phyloP scores from a whole-genome alignment of 1,284 basidiomycete genomes.

The Mycena citricolor region DNA sequence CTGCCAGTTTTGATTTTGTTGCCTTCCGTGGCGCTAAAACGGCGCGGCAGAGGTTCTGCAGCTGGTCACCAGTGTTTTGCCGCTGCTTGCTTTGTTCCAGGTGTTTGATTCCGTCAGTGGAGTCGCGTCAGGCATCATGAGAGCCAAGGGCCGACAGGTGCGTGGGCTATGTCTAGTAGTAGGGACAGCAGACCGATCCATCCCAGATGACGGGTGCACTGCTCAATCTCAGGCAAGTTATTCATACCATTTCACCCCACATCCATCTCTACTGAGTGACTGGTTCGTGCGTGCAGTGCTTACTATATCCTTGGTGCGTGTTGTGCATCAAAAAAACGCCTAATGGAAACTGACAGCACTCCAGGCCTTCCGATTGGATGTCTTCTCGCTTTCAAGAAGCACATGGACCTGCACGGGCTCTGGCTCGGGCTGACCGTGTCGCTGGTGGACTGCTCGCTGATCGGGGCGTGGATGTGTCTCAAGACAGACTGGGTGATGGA shows the following conservation, averaged over 20 bases:
- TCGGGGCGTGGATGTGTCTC: conserved; percentile 52
- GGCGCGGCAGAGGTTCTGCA: conserved; percentile 53
- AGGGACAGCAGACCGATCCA: neutral
- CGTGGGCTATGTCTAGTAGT: too few species aligned
- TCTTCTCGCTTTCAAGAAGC: conserved; percentile 57
- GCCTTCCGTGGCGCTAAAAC: conserved; percentile 23
- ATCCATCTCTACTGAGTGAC: conserved; percentile 6
- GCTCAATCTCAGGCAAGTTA: conserved; percentile 56
- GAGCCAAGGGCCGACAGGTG: conserved; percentile 75
- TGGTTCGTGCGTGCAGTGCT: conserved; percentile 45
- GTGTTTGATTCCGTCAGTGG: conserved; percentile 73
- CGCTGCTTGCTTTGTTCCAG: conserved; percentile 79
- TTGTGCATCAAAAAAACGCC: conserved; percentile 2
- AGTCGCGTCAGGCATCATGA: conserved; percentile 73
- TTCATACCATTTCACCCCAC: neutral
- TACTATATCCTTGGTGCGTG: conserved; percentile 67
- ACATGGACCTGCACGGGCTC: conserved; percentile 55
- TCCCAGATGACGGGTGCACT: conserved; percentile 59
- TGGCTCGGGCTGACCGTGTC: conserved; percentile 69
- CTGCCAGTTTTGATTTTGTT: conserved; percentile 3
- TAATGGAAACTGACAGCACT: conserved; percentile 1
- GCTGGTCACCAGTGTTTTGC: conserved; percentile 72
- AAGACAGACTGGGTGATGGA: conserved; percentile 64
- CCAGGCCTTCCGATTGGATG: conserved; percentile 65
- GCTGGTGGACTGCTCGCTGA: conserved; percentile 50